Percentiles rank a stretch among this genome's conserved stretches.
Evolutionary conservation across 192 early-diverging fungal genomes (phyloP).

Genomic region (Haplosporangium gracile): DNA sequence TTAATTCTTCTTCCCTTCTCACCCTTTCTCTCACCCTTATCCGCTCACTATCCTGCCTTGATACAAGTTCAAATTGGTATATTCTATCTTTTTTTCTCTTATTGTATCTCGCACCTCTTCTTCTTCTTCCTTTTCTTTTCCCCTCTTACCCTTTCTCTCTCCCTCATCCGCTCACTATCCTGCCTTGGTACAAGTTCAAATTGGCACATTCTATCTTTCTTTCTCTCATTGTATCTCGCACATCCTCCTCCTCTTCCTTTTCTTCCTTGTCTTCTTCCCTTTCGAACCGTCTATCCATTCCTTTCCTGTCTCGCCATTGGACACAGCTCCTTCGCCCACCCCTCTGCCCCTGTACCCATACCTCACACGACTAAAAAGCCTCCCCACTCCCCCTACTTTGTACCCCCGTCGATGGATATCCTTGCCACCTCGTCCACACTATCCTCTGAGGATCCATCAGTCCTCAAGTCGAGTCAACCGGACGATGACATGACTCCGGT

Average conservation of each 20-base stretch:
- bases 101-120: background rate
- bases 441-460: background rate
- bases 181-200: background rate
- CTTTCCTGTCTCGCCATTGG: constrained; percentile 2
- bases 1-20: background rate
- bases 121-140: background rate
- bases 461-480: background rate
- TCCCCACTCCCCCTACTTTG: background rate
- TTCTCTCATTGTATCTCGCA: no score
- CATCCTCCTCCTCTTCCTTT: background rate
- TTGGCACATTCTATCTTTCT: background rate
- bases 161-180: background rate
- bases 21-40: background rate
- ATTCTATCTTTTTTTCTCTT: background rate
- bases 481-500: background rate
- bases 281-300: background rate
- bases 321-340: background rate
- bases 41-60: constrained; percentile 1
- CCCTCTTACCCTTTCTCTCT: background rate
- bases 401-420: background rate
- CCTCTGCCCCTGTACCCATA: background rate
- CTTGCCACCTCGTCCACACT: background rate
- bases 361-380: background rate
- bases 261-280: background rate
- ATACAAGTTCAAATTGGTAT: background rate